Evolutionary conservation across 495 filamentous ascomycete species (phyloP), one percentile per base, ranked within the genome.

Genomic region (Lentithecium fluviatile): DNA sequence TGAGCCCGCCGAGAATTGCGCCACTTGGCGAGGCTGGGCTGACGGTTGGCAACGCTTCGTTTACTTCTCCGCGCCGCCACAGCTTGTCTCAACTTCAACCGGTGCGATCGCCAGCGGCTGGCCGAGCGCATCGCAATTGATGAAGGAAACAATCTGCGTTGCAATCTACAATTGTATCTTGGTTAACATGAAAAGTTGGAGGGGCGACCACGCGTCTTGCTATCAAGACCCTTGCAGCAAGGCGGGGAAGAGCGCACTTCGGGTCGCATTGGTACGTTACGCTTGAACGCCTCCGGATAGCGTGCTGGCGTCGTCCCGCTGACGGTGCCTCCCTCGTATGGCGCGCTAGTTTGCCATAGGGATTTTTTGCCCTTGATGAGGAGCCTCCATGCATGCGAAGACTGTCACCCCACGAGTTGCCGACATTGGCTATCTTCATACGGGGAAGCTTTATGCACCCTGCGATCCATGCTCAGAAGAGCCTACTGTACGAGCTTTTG

Each of bases 1-100:
- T 2, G 12, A 0, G 23, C 48, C 21, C 52, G 32, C 26, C 36
- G 37, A 29, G 13, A 45, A 23, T 8, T 21, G 21, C 2, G 15
- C 15, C 15, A 50, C 52, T 63, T 63, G 60, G 52, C 53, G 60
- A 56, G 6, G 45, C 53, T 57, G 23, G 60, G 60, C 60, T 45
- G 36, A 57, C 46, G 37, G 45, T 21, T 45, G 52, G 46, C 26
- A 46, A 17, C 34, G 36, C 56, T 47, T 36, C 20, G 20, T 36
- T 52, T 3, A 52, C 52, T 51, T 63, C 46, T 20, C 43, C 32
- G 17, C 40, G 40, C 21, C 47, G 47, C 56, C 21, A 49, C 56
- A 59, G 23, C 56, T 45, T 59, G 47, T 52, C 34, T 52, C n/a
- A 11, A 59, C 21, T 52, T 52, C 20, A 34, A n/a, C 25, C 37